Evolutionary conservation across 2,329 filamentous ascomycete genomes (phyloP), one percentile per base, ranked within the genome.

Genomic region (Scytalidium sp.): DNA sequence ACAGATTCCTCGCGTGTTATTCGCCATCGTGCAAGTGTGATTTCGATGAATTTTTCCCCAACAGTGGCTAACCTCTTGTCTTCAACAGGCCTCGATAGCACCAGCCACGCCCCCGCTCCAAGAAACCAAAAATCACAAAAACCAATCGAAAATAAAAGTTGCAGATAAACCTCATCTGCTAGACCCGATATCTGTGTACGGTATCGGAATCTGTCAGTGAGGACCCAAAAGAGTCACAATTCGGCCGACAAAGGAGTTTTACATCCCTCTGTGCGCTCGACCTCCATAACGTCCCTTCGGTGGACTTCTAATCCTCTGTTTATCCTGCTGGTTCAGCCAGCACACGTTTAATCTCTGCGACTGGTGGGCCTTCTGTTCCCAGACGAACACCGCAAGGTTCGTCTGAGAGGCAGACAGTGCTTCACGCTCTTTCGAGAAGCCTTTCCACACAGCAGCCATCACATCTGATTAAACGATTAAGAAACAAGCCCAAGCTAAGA

Each of bases 351-450:
- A 62, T 71, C 70, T 73, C 76, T 75, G 78, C 80, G 76, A 72
- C 81, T 79, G 83, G 87, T 94, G 90, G 90, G 90, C 89, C 90
- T 94, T 91, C 90, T 94, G 88, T 92, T 78, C 89, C 92, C 89
- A 88, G 84, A 81, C 90, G 88, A 80, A 88, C 88, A 80, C 86
- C 84, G 83, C 87, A 90, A 87, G 83, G 87, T 92, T 92, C 90
- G 89, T 93, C 90, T 95, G 90, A 84, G 90, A 81, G 84, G 88
- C 85, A 95, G 91, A 90, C 88, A 91, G 90, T 89, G 91, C 90
- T 94, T 88, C 88, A 87, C 85, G 80, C 81, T 83, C 78, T 77
- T 63, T 55, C 55, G 55, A 56, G 45, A 43, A 52, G 32, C 41
- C 40, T 43, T 52, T n/a, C 20, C 42, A 27, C 43, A 45, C 17